Base-by-base conservation (phyloP, 108 stramenopile genomes). In the Skeletonema costatum region DNA sequence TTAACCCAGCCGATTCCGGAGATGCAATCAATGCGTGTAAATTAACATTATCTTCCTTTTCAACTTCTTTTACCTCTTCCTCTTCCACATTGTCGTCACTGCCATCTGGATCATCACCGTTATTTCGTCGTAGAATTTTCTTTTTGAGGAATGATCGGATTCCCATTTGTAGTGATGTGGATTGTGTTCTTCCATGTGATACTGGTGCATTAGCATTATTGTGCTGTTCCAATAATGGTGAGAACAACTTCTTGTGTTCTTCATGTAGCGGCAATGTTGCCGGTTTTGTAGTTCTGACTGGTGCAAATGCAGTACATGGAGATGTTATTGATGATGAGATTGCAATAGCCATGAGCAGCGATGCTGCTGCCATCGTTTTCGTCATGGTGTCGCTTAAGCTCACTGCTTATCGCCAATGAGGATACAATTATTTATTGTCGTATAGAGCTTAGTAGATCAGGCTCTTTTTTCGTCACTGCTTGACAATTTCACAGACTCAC, bases 71-170 rank as follows among this genome's bases (percentile, higher is more conserved):
- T 42, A 51, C 32, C 12, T 64, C 65, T 21, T 63, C 66, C 38
- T 39, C 66, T 32, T 59, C 65, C 14, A 30, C 64, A 17, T 30
- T 36, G 3, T 76, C 53, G 4, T 70, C 53, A 30, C 70, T 29
- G 29, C 5, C 8, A 53, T 25, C 9, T 56, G 16, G 21, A 21
- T 56, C 80, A 33, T 51, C 73, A 9, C 51, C 70, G 13, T 46
- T 60, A 31, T 51, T 64, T 66, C 69, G 31, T 16, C 81, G 33
- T 13, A 82, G 59, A 46, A 82, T 76, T 58, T 66, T 70, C 60
- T 63, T 64, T 36, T 51, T 72, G 38, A 82, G 75, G 30, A 76
- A 82, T 4, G 81, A 82, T 13, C 81, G 81, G 16, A 82, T 61
- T 5, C 81, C 81, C 81, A 76, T 82, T 29, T 65, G 66, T 17